phyloP scores from a whole-genome alignment of 768 basidiomycete species.

The Podaxis carcinomalis region DNA sequence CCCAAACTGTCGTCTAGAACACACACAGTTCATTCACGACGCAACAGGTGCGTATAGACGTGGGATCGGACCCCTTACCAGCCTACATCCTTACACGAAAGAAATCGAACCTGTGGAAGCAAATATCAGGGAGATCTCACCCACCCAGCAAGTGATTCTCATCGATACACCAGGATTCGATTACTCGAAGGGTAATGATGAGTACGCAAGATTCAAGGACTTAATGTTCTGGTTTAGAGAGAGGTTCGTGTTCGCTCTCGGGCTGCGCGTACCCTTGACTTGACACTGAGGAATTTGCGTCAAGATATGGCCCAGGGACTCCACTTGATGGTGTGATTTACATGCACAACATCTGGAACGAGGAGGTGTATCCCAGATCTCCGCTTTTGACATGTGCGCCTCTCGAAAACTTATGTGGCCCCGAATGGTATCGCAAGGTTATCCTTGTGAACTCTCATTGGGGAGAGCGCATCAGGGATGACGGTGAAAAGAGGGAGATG shows the following conservation, averaged over 20 bases:
- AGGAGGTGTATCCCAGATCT: background rate
- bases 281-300: background rate
- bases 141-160: background rate
- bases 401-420: conserved; percentile 2
- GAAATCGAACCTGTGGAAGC: background rate
- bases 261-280: background rate
- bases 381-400: background rate
- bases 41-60: background rate
- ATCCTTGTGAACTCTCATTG: conserved; percentile 4
- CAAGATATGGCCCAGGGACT: background rate
- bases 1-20: background rate
- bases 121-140: background rate
- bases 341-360: conserved; percentile 10
- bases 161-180: conserved; percentile 1
- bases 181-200: background rate
- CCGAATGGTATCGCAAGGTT: background rate
- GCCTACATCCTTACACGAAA: background rate
- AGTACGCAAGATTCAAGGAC: background rate
- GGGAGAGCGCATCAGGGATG: background rate
- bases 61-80: background rate
- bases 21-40: background rate
- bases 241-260: background rate
- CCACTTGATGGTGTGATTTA: conserved; percentile 5
- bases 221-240: background rate
- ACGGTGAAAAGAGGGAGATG: background rate